Evolutionary conservation across 2,329 filamentous ascomycete species (phyloP).

Genomic region (Claviceps lovelessii): DNA sequence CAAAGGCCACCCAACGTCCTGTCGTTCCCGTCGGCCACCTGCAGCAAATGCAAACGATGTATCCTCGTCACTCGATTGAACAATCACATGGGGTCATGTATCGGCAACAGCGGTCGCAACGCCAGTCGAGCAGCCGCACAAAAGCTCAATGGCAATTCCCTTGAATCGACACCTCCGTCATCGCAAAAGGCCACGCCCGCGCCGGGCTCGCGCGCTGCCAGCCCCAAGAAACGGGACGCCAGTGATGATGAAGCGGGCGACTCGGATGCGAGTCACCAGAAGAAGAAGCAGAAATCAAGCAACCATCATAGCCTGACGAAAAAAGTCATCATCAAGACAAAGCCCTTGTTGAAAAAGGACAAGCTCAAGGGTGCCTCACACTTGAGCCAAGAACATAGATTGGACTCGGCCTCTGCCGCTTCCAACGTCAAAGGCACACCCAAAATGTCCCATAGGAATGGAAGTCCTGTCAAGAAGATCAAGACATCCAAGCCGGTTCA

Average conservation of each 20-base stretch:
- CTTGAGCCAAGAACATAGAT: slow-evolving; percentile 34
- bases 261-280: slow-evolving; percentile 37
- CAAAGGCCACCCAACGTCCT: slow-evolving; percentile 46
- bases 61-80: slow-evolving; percentile 51
- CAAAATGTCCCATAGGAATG: slow-evolving; percentile 21
- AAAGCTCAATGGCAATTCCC: slow-evolving; percentile 45
- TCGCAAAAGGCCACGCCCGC: slow-evolving; percentile 49
- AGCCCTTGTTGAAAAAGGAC: slow-evolving; percentile 37
- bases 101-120: slow-evolving; percentile 49
- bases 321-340: slow-evolving; percentile 43
- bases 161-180: slow-evolving; percentile 44
- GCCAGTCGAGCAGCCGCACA: slow-evolving; percentile 47
- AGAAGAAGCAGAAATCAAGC: slow-evolving; percentile 41
- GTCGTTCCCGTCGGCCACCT: slow-evolving; percentile 50
- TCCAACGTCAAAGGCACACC: slow-evolving; percentile 11
- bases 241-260: slow-evolving; percentile 39
- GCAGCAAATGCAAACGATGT: slow-evolving; percentile 53
- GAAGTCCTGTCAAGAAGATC: slow-evolving; percentile 28
- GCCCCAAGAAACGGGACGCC: slow-evolving; percentile 42
- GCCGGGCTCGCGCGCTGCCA: slow-evolving; percentile 37
- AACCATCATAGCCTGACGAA: slow-evolving; percentile 25
- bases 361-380: slow-evolving; percentile 37
- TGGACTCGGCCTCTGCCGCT: slow-evolving; percentile 15
- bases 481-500: slow-evolving; percentile 33
- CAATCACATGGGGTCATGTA: slow-evolving; percentile 55